Evolutionary conservation across 768 basidiomycete species (phyloP), one percentile per base, ranked within the genome.

Genomic region (Leccinellum rugosiceps): DNA sequence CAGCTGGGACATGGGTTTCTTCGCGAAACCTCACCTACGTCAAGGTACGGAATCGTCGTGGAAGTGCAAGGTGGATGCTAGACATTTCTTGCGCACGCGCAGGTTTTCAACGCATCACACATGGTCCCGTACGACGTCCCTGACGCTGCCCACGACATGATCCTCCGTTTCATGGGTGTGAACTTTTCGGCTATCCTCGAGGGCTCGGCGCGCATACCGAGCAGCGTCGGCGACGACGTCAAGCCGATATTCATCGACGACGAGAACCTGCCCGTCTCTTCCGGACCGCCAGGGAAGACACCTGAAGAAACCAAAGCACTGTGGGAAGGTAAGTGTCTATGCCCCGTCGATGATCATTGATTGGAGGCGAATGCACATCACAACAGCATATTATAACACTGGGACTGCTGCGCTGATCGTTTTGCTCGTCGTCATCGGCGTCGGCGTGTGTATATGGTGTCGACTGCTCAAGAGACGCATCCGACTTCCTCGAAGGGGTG

Each of bases 101-200:
- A 94, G 92, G 83, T 97, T 25, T 90, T 88, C 72, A 91, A 94
- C 58, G 92, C 93, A 3, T 98, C 95, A 1, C 97, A 98, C 73
- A 99, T 98, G 97, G 96, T 84, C 8, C 87, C 90, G 13, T 89
- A 78, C 71, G 96, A 99, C 72, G 78, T 90, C 13, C 95, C 94
- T 0, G 82, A 91, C 52, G 84, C 88, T 19, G 79, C 95, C 4
- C 94, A 98, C 71, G 97, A 99, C 72, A 98, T 98, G 97, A 96
- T 99, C 64, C 83, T 97, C 41, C 91, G 97, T 14, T 99, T 99
- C 77, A 92, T 98, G 87, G 88, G 85, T 51, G 84, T 94, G 58
- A 88, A 98, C 76, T 91, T 96, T 65, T 82, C 87, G 25, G 80
- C 84, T 2, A 81, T 98, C 56, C 77, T 86, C 2, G 93, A 90